phyloP scores from a whole-genome alignment of 108 stramenopile species.

The Pseudonitzschia multiseries region DNA sequence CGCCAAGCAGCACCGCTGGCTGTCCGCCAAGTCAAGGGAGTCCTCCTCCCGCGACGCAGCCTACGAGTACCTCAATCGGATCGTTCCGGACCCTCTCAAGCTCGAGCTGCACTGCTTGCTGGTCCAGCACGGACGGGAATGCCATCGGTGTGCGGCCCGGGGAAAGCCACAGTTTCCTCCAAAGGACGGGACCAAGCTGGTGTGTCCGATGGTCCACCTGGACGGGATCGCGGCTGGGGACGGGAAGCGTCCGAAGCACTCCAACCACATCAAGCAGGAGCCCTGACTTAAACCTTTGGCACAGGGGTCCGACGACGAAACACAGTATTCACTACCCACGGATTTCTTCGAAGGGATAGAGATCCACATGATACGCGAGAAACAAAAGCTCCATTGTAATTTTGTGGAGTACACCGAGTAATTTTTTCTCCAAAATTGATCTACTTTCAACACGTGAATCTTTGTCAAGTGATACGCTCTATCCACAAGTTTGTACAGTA shows the following conservation, averaged over 20 bases:
- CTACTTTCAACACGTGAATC: too few relatives aligned
- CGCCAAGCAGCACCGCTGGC: constrained; percentile 59
- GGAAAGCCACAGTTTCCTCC: constrained; percentile 77
- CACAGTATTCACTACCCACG: too few relatives aligned
- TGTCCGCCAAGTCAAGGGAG: constrained; percentile 16
- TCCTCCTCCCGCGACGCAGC: constrained; percentile 49
- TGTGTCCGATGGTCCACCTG: constrained; percentile 50
- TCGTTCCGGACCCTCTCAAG: constrained; percentile 56
- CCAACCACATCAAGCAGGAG: background rate
- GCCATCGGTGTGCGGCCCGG: constrained; percentile 68
- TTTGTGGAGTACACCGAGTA: too few relatives aligned
- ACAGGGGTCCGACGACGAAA: too few relatives aligned
- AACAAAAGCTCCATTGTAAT: too few relatives aligned
- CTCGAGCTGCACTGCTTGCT: constrained; percentile 75
- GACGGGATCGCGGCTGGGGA: background rate
- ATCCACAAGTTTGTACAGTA: too few relatives aligned
- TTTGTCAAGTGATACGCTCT: too few relatives aligned
- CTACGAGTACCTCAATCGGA: constrained; percentile 65
- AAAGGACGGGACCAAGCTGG: constrained; percentile 52
- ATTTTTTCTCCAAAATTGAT: too few relatives aligned
- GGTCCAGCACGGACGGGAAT: constrained; percentile 70
- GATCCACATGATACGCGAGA: too few relatives aligned
- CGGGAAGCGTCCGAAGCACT: background rate
- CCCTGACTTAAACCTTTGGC: background rate
- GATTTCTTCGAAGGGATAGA: too few relatives aligned